Percentiles rank a stretch among this genome's conserved stretches.
phyloP scores from a whole-genome alignment of 495 filamentous ascomycete species.

The Penicillium tannophilum region DNA sequence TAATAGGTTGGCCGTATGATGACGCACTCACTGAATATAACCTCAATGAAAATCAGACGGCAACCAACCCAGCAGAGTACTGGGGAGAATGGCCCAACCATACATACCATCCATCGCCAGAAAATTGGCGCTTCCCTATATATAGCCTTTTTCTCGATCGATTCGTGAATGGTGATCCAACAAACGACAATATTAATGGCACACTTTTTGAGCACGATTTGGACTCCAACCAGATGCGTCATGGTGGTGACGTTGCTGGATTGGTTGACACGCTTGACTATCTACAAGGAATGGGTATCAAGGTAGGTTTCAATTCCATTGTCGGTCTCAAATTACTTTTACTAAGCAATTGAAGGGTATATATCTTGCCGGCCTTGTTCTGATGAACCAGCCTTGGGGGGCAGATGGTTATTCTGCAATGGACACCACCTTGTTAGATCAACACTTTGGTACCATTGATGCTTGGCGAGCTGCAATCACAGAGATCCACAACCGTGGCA shows the following conservation, averaged over 20 bases:
- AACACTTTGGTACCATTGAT: slow-evolving; percentile 66
- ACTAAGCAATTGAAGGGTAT: slow-evolving; percentile 47
- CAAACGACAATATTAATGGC: slow-evolving; percentile 70
- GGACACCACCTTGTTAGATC: slow-evolving; percentile 70
- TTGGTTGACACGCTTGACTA: slow-evolving; percentile 70
- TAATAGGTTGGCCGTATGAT: slow-evolving; percentile 56
- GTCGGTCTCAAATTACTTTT: not conserved
- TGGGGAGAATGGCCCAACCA: slow-evolving; percentile 60
- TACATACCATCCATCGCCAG: slow-evolving; percentile 58
- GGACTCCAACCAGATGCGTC: slow-evolving; percentile 69
- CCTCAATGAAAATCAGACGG: slow-evolving; percentile 63
- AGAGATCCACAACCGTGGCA: slow-evolving; percentile 65
- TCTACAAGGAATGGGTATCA: slow-evolving; percentile 74
- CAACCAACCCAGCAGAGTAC: slow-evolving; percentile 62
- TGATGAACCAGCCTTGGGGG: slow-evolving; percentile 74
- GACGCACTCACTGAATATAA: slow-evolving; percentile 57
- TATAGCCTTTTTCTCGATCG: slow-evolving; percentile 73
- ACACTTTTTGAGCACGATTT: slow-evolving; percentile 71
- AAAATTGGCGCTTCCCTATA: slow-evolving; percentile 72
- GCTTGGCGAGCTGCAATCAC: slow-evolving; percentile 65
- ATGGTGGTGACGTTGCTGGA: slow-evolving; percentile 70
- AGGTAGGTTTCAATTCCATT: slow-evolving; percentile 40
- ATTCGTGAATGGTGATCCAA: slow-evolving; percentile 72
- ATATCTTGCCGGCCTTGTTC: slow-evolving; percentile 67
- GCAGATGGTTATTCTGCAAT: slow-evolving; percentile 68